Base-by-base conservation (phyloP, 2,329 filamentous ascomycete species). In the Aspergillus ochraceoroseus region DNA sequence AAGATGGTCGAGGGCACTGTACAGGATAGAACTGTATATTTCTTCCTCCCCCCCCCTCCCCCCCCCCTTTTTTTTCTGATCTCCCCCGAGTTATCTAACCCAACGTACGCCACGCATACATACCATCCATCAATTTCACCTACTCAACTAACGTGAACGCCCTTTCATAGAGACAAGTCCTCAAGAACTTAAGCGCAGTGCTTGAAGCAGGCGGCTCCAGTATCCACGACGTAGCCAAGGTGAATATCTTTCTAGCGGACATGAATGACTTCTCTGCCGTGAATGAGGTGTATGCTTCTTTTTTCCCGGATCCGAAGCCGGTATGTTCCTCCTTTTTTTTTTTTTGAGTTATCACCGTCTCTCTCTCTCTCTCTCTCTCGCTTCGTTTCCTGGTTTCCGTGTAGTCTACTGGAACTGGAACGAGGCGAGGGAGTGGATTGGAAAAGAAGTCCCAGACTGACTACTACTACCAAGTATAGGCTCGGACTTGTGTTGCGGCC, bases 201-300 rank as follows among this genome's bases (percentile, higher is more conserved):
- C 74, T 84, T 12, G 68, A 75, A 46, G 77, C 73, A 2, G 75
- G 76, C 0, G 79, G 78, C 1, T 77, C 72, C 26, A 71, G 65
- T 46, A 63, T 82, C 12, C 63, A 73, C 6, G 77, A 82, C 23
- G 72, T 77, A 0, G 71, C 83, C 56, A 83, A 84, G 61, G 72
- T 79, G 50, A 83, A 82, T 52, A 70, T 83, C 33, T 85, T 78
- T 58, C 59, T 85, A 7, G 76, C 74, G 0, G 72, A 73, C 45
- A 83, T 84, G 79, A 66, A 71, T 28, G 70, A 83, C 58, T 84
- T 82, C 54, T 68, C 64, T 62, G 80, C 80, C 64, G 86, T 94
- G 79, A 94, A 94, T 69, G 74, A 75, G 56, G 83, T 87, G 63
- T 94, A 92, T 23, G 35, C 41, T 14, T 40, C 46, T n/a, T 51